Evolutionary conservation across 2,329 filamentous ascomycete species (phyloP).

Genomic region (Alternaria panax): DNA sequence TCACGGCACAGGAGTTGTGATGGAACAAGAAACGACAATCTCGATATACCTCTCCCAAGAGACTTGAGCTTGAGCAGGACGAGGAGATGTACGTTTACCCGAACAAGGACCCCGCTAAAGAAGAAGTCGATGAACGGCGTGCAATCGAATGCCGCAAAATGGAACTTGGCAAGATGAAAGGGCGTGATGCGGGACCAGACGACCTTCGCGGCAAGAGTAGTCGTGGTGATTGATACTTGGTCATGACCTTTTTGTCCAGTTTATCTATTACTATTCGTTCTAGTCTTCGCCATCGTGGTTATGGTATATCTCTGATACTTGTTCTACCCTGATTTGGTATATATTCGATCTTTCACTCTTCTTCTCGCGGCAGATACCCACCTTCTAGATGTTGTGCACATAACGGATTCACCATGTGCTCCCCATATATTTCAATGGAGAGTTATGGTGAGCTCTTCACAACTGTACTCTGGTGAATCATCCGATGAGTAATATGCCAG

Average conservation of each 20-base stretch:
- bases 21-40: not conserved
- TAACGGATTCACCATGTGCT: not conserved
- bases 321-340: not conserved
- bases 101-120: not conserved
- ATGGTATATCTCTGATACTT: not conserved
- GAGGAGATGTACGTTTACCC: too few species aligned
- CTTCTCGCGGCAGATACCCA: not conserved
- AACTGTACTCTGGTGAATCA: not conserved
- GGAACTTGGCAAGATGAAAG: too few species aligned
- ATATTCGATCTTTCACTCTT: not conserved
- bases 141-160: not conserved
- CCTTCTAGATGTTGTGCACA: not conserved
- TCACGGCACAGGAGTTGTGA: not conserved
- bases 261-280: not conserved
- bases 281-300: too few species aligned
- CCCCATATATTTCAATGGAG: not conserved
- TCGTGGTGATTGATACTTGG: too few species aligned
- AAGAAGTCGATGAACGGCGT: not conserved
- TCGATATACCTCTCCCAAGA: not conserved
- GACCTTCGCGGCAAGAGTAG: not conserved
- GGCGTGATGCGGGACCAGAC: not conserved
- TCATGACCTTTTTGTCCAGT: not conserved
- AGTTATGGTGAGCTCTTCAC: not conserved
- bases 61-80: too few species aligned
- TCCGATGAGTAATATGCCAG: not conserved